A percentile compares a stretch with the other conserved stretches of the same genome.
Evolutionary conservation across 2,329 filamentous ascomycete genomes (phyloP).

Genomic region (Pseudogymnoascus sp.): DNA sequence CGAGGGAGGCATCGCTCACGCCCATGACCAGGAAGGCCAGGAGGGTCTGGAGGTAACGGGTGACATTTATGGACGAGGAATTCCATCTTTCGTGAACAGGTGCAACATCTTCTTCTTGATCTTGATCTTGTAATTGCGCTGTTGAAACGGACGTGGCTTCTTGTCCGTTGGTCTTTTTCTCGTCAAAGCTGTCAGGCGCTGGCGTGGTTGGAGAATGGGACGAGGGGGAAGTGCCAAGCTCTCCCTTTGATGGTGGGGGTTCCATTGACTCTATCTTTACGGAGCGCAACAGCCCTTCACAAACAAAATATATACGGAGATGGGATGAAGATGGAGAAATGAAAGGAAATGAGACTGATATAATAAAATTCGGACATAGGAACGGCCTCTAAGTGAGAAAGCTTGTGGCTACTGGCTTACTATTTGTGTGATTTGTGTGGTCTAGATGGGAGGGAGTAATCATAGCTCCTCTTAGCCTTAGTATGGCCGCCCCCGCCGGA

Average conservation of each 20-base stretch:
- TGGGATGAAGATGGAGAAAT: neutral
- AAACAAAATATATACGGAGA: neutral
- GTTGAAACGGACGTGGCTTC: neutral
- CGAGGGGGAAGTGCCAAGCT: conserved; percentile 3
- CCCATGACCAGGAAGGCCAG: conserved; percentile 58
- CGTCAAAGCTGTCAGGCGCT: neutral
- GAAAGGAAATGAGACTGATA: conserved; percentile 1
- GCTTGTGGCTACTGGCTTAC: neutral
- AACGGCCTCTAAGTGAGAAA: neutral
- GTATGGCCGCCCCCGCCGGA: neutral
- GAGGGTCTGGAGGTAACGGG: conserved; percentile 49
- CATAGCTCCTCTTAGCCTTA: conserved; percentile 1
- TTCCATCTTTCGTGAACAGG: conserved; percentile 51
- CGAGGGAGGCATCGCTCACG: conserved; percentile 58
- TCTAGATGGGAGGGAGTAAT: neutral
- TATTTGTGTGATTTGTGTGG: conserved; percentile 5
- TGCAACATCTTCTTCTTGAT: neutral
- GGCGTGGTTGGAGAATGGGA: neutral
- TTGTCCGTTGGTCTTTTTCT: neutral
- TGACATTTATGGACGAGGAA: conserved; percentile 47
- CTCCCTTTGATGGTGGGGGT: neutral
- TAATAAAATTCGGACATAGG: neutral
- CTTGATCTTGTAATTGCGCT: neutral
- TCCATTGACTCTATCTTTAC: neutral
- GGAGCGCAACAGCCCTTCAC: neutral